A percentile compares a stretch with the other conserved stretches of the same genome.
phyloP scores from a whole-genome alignment of 129 eudicot species.

The Solidago caesia region DNA sequence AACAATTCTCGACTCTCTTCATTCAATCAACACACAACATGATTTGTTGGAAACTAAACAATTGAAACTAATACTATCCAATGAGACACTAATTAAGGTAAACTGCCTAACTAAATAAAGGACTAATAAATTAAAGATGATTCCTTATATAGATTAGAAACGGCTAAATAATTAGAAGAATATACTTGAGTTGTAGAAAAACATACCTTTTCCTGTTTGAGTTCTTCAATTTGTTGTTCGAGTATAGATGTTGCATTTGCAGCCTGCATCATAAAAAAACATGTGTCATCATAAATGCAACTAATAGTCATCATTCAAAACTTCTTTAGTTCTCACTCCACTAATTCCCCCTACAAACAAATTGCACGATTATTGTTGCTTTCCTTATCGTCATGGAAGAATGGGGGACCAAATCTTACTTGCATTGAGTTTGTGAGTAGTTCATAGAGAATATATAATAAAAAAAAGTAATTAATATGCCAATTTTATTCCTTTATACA shows the following conservation, averaged over 20 bases:
- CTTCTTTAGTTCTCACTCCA: constrained; percentile 50
- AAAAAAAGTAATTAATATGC: too few relatives aligned
- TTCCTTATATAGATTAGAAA: background rate
- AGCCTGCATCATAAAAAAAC: constrained; percentile 49
- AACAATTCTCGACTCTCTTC: too few relatives aligned
- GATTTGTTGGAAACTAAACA: too few relatives aligned
- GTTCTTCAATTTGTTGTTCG: constrained; percentile 79
- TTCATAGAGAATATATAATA: background rate
- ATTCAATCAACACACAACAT: too few relatives aligned
- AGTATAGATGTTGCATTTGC: constrained; percentile 53
- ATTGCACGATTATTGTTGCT: constrained; percentile 57
- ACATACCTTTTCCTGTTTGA: constrained; percentile 69
- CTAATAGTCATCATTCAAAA: constrained; percentile 54
- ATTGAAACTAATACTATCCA: too few relatives aligned
- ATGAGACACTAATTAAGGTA: too few relatives aligned
- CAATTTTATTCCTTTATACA: too few relatives aligned
- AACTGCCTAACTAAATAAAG: too few relatives aligned
- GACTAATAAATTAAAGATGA: too few relatives aligned
- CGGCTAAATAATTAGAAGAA: background rate
- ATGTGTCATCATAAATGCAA: constrained; percentile 1
- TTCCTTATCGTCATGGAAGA: constrained; percentile 37
- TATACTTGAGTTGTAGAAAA: background rate
- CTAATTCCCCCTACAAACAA: constrained; percentile 62
- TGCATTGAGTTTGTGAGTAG: constrained; percentile 48
- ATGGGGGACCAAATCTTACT: constrained; percentile 36